phyloP scores from a whole-genome alignment of 2,329 filamentous ascomycete genomes.

The Beauveria australis region DNA sequence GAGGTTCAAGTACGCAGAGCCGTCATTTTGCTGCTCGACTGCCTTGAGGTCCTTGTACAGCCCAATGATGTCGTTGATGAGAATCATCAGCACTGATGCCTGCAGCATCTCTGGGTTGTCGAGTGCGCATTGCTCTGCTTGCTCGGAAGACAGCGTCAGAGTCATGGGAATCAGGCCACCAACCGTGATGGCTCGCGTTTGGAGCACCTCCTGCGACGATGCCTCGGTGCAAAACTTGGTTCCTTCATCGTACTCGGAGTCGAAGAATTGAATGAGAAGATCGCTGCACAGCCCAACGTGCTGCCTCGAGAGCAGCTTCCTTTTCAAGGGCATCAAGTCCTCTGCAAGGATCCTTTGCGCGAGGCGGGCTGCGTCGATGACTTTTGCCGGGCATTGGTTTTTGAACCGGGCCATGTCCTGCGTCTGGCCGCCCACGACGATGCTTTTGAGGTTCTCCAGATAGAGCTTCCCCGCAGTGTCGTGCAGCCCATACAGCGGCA shows the following conservation, averaged over 20 bases:
- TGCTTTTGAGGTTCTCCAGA: conserved; percentile 5
- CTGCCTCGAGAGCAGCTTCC: background rate
- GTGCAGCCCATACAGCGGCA: conserved; percentile 4
- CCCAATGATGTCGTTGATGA: conserved; percentile 9
- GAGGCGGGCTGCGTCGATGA: background rate
- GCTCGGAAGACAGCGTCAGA: background rate
- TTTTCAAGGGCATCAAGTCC: conserved; percentile 8
- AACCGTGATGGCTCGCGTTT: conserved; percentile 2
- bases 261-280: conserved; percentile 1
- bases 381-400: background rate
- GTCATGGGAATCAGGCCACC: conserved; percentile 2
- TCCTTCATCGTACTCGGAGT: conserved; percentile 3
- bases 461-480: conserved; percentile 4
- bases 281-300: background rate
- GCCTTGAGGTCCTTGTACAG: conserved; percentile 8
- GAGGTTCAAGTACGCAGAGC: conserved; percentile 10
- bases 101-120: background rate
- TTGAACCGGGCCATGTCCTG: conserved; percentile 1
- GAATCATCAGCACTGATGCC: background rate
- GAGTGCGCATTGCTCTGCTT: background rate
- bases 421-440: background rate
- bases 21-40: conserved; percentile 2
- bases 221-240: conserved; percentile 4
- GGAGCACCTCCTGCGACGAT: background rate
- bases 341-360: conserved; percentile 2